These are phyloP conservation scores for Juncus inflexus DNA, from an alignment of 176 grass and related monocot species.

Conservation along the genomic window DNA sequence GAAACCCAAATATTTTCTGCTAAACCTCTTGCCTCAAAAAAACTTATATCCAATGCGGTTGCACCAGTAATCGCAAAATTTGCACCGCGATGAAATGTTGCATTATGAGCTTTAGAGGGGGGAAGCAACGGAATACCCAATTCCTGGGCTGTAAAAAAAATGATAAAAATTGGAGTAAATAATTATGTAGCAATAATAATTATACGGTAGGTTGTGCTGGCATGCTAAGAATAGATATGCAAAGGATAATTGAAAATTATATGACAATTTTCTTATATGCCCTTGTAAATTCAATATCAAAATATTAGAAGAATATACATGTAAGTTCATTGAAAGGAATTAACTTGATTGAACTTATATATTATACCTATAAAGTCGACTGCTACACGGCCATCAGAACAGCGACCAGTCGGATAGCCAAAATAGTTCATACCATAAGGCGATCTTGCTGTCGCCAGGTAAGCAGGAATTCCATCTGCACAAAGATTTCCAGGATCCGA, in stretches of 20 bases:
- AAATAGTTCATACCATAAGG: slow-evolving; percentile 83
- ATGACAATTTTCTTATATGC: too few species aligned
- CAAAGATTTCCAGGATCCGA: slow-evolving; percentile 72
- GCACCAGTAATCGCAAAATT: slow-evolving; percentile 89
- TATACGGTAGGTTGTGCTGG: too few species aligned
- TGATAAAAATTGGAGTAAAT: too few species aligned
- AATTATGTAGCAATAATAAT: too few species aligned
- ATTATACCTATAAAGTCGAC: slow-evolving; percentile 70
- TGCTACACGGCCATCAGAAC: slow-evolving; percentile 77
- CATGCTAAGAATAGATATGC: too few species aligned
- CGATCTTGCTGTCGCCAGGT: slow-evolving; percentile 53
- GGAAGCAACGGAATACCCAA: slow-evolving; percentile 66
- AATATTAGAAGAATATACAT: too few species aligned
- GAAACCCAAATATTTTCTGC: slow-evolving; percentile 65
- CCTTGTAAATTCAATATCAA: too few species aligned
- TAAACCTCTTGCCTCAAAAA: slow-evolving; percentile 52
- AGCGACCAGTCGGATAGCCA: slow-evolving; percentile 71
- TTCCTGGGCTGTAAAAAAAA: slow-evolving; percentile 52
- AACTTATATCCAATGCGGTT: slow-evolving; percentile 63
- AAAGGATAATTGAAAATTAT: too few species aligned
- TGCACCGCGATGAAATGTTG: slow-evolving; percentile 63
- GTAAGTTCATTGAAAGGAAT: too few species aligned
- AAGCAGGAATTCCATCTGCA: slow-evolving; percentile 58
- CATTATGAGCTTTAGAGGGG: slow-evolving; percentile 70
- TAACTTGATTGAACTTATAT: too few species aligned